Conservation (phyloP, 2,329 filamentous ascomycete species). For the Herpotrichia juniperi region DNA sequence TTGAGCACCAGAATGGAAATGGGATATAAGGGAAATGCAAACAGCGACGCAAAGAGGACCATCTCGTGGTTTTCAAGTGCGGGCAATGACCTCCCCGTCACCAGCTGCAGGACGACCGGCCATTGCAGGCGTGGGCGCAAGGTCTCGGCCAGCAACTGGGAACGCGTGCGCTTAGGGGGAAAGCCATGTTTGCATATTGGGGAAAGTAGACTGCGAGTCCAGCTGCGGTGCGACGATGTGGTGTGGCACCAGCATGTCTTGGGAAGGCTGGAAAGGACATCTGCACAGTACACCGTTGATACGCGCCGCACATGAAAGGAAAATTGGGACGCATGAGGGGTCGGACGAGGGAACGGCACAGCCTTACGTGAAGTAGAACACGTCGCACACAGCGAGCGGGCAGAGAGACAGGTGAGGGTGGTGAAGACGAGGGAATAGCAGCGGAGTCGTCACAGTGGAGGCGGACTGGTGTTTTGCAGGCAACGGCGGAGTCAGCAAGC, state of each 20-base stretch:
- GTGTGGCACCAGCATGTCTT: slow-evolving; percentile 40
- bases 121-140: slow-evolving; percentile 38
- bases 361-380: slow-evolving; percentile 8
- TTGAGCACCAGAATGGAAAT: slow-evolving; percentile 16
- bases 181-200: slow-evolving; percentile 36
- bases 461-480: slow-evolving; percentile 9
- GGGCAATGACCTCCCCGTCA: slow-evolving; percentile 22
- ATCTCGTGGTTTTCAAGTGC: slow-evolving; percentile 39
- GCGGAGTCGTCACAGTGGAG: not conserved
- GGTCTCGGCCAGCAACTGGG: slow-evolving; percentile 35
- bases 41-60: slow-evolving; percentile 30
- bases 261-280: slow-evolving; percentile 5
- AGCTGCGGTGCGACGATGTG: slow-evolving; percentile 42
- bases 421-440: not conserved
- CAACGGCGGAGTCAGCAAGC: slow-evolving; percentile 8
- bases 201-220: slow-evolving; percentile 28
- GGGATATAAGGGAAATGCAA: slow-evolving; percentile 25
- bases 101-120: slow-evolving; percentile 33
- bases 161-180: slow-evolving; percentile 23
- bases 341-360: not conserved
- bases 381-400: not conserved
- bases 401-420: not conserved
- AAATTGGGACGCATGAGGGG: slow-evolving; percentile 13
- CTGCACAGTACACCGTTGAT: slow-evolving; percentile 9
- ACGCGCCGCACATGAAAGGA: slow-evolving; percentile 12